Evolutionary conservation across 164 flowering plant genomes (phyloP).

Genomic region (Echeveria elegans): DNA sequence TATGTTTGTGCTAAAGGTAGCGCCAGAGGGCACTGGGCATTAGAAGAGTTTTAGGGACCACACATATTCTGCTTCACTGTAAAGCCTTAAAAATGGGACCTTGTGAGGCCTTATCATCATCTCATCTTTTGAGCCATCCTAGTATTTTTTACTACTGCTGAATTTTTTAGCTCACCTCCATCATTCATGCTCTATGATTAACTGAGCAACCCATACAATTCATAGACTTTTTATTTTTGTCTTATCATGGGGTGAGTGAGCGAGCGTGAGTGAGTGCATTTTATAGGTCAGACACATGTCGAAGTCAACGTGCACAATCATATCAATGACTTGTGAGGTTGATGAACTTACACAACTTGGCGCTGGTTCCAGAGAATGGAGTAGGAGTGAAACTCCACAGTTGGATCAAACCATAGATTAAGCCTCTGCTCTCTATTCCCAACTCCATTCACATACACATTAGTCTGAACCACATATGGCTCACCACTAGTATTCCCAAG

Average conservation of each 20-base stretch:
- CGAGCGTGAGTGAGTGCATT: background rate
- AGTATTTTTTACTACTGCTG: background rate
- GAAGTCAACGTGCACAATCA: background rate
- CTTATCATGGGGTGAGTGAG: background rate
- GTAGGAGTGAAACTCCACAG: conserved; percentile 73
- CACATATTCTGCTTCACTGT: background rate
- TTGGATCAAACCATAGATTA: conserved; percentile 87
- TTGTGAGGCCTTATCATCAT: background rate
- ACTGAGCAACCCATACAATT: background rate
- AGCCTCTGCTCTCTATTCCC: conserved; percentile 74
- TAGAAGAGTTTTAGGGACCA: no score
- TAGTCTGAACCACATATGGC: conserved; percentile 73
- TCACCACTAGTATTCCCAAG: conserved; percentile 74
- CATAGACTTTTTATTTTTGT: background rate
- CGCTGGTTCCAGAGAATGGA: conserved; percentile 77
- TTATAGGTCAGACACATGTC: background rate
- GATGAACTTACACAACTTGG: conserved; percentile 68
- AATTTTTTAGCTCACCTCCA: no score
- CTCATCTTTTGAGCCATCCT: background rate
- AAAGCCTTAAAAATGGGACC: background rate
- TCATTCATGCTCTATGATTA: background rate
- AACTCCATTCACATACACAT: conserved; percentile 65
- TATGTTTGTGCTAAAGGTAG: no score
- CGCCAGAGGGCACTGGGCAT: no score
- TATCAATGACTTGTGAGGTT: no score